These are phyloP conservation scores for Odontarrhena argentea DNA, from an alignment of 345 rosid genomes.

Conservation along the genomic window DNA sequence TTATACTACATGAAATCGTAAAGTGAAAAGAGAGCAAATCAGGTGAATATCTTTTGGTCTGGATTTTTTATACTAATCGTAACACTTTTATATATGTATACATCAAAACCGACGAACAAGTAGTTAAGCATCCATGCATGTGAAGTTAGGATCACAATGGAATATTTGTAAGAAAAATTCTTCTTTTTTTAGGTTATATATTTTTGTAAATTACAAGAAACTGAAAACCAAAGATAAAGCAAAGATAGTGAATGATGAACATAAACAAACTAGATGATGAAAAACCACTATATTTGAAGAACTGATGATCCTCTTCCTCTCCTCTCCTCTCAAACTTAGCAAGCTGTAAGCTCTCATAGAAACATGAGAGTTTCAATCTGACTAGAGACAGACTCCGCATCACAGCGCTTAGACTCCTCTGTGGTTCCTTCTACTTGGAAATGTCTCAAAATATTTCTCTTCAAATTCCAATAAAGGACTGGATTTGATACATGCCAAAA, in stretches of 20 bases:
- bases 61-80: no score
- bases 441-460: neutral
- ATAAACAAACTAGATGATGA: neutral
- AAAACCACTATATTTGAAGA: neutral
- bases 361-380: constrained; percentile 23
- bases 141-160: no score
- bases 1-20: no score
- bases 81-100: no score
- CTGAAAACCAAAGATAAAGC: constrained; percentile 46
- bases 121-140: no score
- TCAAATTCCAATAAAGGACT: neutral
- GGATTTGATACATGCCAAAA: neutral
- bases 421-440: neutral
- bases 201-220: constrained; percentile 53
- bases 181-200: no score
- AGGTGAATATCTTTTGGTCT: no score
- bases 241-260: neutral
- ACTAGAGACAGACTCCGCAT: neutral
- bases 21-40: no score
- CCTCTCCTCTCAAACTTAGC: no score
- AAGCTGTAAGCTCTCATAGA: neutral
- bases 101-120: no score
- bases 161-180: no score
- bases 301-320: neutral
- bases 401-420: neutral